Conservation (phyloP, 2,329 filamentous ascomycete genomes). For the Microcyclosporella mali region DNA sequence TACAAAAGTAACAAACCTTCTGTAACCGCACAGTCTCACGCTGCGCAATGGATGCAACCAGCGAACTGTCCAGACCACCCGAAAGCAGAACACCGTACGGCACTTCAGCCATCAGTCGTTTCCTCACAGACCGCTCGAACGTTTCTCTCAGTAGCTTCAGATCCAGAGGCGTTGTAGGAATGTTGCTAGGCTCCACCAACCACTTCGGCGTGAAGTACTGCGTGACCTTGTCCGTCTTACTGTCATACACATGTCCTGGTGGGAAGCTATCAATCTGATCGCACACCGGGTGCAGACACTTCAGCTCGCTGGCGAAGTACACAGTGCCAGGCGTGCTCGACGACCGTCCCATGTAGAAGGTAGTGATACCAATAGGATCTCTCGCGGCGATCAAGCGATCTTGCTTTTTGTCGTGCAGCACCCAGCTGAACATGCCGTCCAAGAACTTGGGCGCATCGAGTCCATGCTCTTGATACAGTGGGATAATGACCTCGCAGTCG, state of each 20-base stretch:
- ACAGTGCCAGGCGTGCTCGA: slow-evolving; percentile 75
- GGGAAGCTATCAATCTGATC: slow-evolving; percentile 93
- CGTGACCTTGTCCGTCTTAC: slow-evolving; percentile 74
- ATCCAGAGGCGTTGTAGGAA: slow-evolving; percentile 76
- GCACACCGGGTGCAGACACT: slow-evolving; percentile 86
- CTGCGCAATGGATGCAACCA: slow-evolving; percentile 93
- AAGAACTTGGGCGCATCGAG: slow-evolving; percentile 87
- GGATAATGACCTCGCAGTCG: slow-evolving; percentile 98
- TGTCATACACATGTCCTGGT: slow-evolving; percentile 93
- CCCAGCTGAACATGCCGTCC: slow-evolving; percentile 99
- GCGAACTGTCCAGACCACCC: slow-evolving; percentile 88
- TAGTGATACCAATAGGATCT: slow-evolving; percentile 95
- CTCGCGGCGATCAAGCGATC: slow-evolving; percentile 89
- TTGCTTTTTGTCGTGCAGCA: slow-evolving; percentile 91
- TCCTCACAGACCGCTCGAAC: slow-evolving; percentile 85
- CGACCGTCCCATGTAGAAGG: slow-evolving; percentile 88
- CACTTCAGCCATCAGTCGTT: slow-evolving; percentile 97
- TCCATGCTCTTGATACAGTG: slow-evolving; percentile 87
- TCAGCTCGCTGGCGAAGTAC: slow-evolving; percentile 96
- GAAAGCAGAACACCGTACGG: slow-evolving; percentile 95
- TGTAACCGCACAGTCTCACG: slow-evolving; percentile 72
- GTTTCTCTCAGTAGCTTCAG: slow-evolving; percentile 73
- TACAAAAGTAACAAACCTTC: neutral
- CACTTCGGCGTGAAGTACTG: slow-evolving; percentile 89
- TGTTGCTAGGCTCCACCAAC: slow-evolving; percentile 71